Evolutionary conservation across 345 rosid genomes (phyloP), one percentile per base, ranked within the genome.

Genomic region (Lumnitzera racemosa): DNA sequence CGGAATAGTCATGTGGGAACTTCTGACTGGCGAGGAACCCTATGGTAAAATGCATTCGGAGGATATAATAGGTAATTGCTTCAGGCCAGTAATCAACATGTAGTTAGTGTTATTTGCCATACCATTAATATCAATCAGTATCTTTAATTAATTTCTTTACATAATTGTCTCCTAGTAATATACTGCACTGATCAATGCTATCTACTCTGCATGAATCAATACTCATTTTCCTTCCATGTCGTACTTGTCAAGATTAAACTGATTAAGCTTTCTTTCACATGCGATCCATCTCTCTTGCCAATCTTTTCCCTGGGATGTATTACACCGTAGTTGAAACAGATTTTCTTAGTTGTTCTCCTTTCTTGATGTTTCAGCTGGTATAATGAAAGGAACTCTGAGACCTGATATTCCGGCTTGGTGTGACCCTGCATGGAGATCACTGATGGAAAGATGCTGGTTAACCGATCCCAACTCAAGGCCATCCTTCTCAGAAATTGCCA

Each of bases 371-470:
- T 61, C 77, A 80, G 85, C 70, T 31, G 78, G 82, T 17, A 77
- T 72, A 25, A 61, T 74, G 16, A 70, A 66, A 25, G 75, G 75
- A 47, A 60, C 43, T 17, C 59, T 78, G 48, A 64, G 70, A 53
- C 85, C 80, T 13, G 64, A 73, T 58, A 67, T 71, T 36, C 86
- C 83, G 12, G 61, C 53, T 49, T 78, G 76, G 76, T 78, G 81
- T 24, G 81, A 75, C 51, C 78, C 78, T 0, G 70, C 25, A 0
- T 81, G 81, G 86, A 73, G 76, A 71, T 73, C 82, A 13, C 67
- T 78, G 64, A 78, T 81, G 82, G 80, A 75, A 56, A 75, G 79
- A 23, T 78, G 82, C 65, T 81, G 82, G 86, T 67, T 77, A 36
- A 55, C 77, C 11, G 75, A 81, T 63, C 75, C 80, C 4, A 12